Evolutionary conservation across 345 rosid genomes (phyloP).

Genomic region (Arabidopsis thaliana): TAIR10.1 NC_003074.8:1205001-1205500

Average conservation of each 20-base stretch:
- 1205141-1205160: slow-evolving; percentile 85
- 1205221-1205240: slow-evolving; percentile 10
- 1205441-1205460: slow-evolving; percentile 59
- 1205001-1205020: slow-evolving; percentile 17
- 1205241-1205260: slow-evolving; percentile 16
- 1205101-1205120: slow-evolving; percentile 92
- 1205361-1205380: slow-evolving; percentile 11
- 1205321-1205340: slow-evolving; percentile 20
- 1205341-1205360: slow-evolving; percentile 15
- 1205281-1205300: slow-evolving; percentile 17
- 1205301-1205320: slow-evolving; percentile 24
- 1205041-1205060: slow-evolving; percentile 25
- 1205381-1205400: slow-evolving; percentile 4
- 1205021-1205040: slow-evolving; percentile 33
- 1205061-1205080: slow-evolving; percentile 34
- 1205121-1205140: slow-evolving; percentile 89
- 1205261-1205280: not conserved
- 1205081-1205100: slow-evolving; percentile 91
- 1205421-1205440: slow-evolving; percentile 36
- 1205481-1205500: slow-evolving; percentile 86
- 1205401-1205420: slow-evolving; percentile 20
- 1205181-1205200: slow-evolving; percentile 80
- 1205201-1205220: slow-evolving; percentile 51
- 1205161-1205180: slow-evolving; percentile 68
- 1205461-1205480: slow-evolving; percentile 79